Base-by-base conservation (phyloP, 768 basidiomycete species). In the Dendrothele bispora region DNA sequence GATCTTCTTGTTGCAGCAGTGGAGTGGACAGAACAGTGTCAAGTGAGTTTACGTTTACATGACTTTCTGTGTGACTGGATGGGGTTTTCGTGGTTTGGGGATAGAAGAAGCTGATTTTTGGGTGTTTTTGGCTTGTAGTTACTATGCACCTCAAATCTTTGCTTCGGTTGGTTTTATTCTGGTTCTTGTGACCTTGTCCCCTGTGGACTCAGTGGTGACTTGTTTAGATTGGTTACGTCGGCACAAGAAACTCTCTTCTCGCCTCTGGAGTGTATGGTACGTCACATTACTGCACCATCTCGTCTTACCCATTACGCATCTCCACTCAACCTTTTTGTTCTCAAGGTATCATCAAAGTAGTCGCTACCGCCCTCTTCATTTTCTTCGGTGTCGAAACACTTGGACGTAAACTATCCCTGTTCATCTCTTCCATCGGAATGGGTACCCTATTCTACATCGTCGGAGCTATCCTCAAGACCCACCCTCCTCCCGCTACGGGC, bases 61-160 rank as follows among this genome's bases (percentile, higher is more conserved):
- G 14, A 11, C n/a, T 39, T n/a, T 27, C 25, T 26, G n/a, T 47
- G 6, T 2, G 7, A 12, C 7, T 37, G 15, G 10, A 18, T 10
- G 26, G 26, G 1, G 25, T 15, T 18, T 42, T 40, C 4, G 25
- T 24, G 18, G 28, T 20, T 43, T 17, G 34, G n/a, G n/a, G n/a
- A n/a, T n/a, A n/a, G n/a, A n/a, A n/a, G n/a, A n/a, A n/a, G n/a
- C n/a, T n/a, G n/a, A n/a, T n/a, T n/a, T n/a, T n/a, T 28, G 28
- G 4, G 14, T 28, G 6, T 8, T 32, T 12, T 4, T 42, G 6
- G 29, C 34, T 10, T 10, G n/a, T 14, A 80, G 78, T 36, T 86
- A 89, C 61, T 88, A 89, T 50, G 83, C 85, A 1, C 84, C 87
- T 7, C 83, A 84, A 58, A 85, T 89, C 52, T 89, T 89, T 62